These are phyloP conservation scores for Hanseniaspora sp. DNA, from an alignment of 1,139 yeast species.

Conservation along the genomic window DNA sequence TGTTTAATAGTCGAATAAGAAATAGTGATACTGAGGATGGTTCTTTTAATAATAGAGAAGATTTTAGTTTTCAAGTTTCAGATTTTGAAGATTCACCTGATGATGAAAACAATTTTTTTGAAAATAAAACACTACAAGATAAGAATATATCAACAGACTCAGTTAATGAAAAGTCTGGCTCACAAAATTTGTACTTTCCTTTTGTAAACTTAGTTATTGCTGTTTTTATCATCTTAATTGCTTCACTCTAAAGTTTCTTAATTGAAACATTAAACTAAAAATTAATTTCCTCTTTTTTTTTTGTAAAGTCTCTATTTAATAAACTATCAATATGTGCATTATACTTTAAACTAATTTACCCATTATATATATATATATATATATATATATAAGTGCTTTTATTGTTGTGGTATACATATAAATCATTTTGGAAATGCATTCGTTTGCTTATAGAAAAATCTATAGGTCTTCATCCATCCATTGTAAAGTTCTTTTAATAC, in stretches of 20 bases:
- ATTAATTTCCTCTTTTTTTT: too few species aligned
- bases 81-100: too few species aligned
- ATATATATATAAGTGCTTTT: too few species aligned
- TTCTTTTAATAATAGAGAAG: too few species aligned
- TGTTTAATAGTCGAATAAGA: too few species aligned
- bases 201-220: not conserved
- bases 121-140: not conserved
- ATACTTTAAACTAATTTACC: too few species aligned
- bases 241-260: not conserved
- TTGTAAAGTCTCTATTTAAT: too few species aligned
- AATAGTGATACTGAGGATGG: not conserved
- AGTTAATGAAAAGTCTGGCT: not conserved
- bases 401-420: not conserved
- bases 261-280: not conserved
- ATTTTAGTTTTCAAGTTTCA: too few species aligned
- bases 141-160: not conserved
- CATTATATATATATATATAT: too few species aligned
- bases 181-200: not conserved
- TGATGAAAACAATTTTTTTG: not conserved
- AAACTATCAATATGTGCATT: too few species aligned
- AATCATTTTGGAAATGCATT: not conserved
- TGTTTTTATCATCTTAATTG: not conserved
- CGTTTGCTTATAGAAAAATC: not conserved
- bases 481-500: slow-evolving; percentile 65
- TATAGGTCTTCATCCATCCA: slow-evolving; percentile 70